Conservation (phyloP, 345 rosid genomes). For the Ailanthus altissimus region DNA sequence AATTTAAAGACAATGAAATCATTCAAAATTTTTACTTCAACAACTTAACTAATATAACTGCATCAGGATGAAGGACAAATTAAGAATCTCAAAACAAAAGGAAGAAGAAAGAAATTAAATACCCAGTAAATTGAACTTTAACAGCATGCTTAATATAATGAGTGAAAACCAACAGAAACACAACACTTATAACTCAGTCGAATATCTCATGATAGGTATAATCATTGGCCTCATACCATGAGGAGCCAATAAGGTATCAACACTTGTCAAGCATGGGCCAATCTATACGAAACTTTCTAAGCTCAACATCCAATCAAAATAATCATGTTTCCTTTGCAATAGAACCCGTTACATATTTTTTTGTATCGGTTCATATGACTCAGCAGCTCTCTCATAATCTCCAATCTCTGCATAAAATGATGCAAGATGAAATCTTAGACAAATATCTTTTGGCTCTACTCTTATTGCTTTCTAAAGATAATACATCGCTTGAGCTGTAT, state of each 20-base stretch:
- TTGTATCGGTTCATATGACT: slow-evolving; percentile 68
- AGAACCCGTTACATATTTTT: too few species aligned
- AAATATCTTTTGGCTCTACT: slow-evolving; percentile 73
- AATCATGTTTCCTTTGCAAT: too few species aligned
- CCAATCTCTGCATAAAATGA: slow-evolving; percentile 60
- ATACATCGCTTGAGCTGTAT: slow-evolving; percentile 51
- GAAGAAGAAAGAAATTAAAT: slow-evolving; percentile 1
- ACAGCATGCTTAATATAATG: background rate
- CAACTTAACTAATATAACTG: too few species aligned
- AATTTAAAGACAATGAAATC: too few species aligned
- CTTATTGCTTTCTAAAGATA: slow-evolving; percentile 81
- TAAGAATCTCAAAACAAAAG: slow-evolving; percentile 1
- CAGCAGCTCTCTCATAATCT: slow-evolving; percentile 78
- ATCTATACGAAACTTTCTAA: too few species aligned
- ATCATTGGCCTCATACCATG: too few species aligned
- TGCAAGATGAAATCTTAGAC: slow-evolving; percentile 61
- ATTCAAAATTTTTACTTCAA: too few species aligned
- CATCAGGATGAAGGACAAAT: slow-evolving; percentile 21
- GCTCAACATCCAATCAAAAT: too few species aligned
- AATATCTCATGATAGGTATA: too few species aligned
- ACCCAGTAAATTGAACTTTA: background rate
- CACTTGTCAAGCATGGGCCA: slow-evolving; percentile 52
- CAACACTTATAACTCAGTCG: background rate
- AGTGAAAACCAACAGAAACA: background rate
- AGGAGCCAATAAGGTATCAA: slow-evolving; percentile 6